Percentiles rank a stretch among this genome's conserved stretches.
Evolutionary conservation across 1,284 basidiomycete species (phyloP).

Genomic region (Marasmius sp.): DNA sequence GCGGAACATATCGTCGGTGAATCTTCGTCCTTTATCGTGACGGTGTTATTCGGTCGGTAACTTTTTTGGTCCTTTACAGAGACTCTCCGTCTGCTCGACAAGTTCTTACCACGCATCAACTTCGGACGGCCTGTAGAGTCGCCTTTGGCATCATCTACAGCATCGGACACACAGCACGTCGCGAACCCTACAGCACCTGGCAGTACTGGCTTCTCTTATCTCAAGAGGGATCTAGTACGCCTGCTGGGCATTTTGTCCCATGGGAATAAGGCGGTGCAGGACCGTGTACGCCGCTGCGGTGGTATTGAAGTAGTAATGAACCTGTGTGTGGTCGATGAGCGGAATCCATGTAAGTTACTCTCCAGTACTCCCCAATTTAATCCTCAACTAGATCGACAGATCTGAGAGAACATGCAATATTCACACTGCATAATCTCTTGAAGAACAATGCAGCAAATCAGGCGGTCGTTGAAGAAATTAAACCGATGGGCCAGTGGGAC

Average conservation of each 20-base stretch:
- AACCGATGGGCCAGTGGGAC: constrained; percentile 59
- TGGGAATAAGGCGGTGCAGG: constrained; percentile 64
- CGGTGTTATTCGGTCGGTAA: constrained; percentile 6
- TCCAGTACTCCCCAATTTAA: neutral
- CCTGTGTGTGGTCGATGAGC: constrained; percentile 85
- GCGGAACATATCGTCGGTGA: constrained; percentile 63
- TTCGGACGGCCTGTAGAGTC: constrained; percentile 58
- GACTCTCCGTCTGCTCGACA: constrained; percentile 65
- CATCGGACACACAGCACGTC: constrained; percentile 20
- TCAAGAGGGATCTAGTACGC: constrained; percentile 83
- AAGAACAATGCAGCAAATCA: constrained; percentile 79
- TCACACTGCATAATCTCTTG: constrained; percentile 78
- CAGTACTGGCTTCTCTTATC: constrained; percentile 68
- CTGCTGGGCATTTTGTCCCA: constrained; percentile 75
- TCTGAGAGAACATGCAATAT: constrained; percentile 86
- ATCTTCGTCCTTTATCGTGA: constrained; percentile 22
- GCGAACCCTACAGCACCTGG: constrained; percentile 26
- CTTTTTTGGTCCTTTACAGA: constrained; percentile 40
- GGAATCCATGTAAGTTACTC: constrained; percentile 76
- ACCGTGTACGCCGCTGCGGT: constrained; percentile 64
- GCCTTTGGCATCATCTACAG: constrained; percentile 6
- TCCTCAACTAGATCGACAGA: constrained; percentile 44
- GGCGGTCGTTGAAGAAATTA: constrained; percentile 70
- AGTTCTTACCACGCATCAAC: constrained; percentile 77
- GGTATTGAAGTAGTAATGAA: constrained; percentile 83